These are phyloP conservation scores for Melaleuca alternifolia DNA, from an alignment of 345 rosid genomes.

Conservation along the genomic window DNA sequence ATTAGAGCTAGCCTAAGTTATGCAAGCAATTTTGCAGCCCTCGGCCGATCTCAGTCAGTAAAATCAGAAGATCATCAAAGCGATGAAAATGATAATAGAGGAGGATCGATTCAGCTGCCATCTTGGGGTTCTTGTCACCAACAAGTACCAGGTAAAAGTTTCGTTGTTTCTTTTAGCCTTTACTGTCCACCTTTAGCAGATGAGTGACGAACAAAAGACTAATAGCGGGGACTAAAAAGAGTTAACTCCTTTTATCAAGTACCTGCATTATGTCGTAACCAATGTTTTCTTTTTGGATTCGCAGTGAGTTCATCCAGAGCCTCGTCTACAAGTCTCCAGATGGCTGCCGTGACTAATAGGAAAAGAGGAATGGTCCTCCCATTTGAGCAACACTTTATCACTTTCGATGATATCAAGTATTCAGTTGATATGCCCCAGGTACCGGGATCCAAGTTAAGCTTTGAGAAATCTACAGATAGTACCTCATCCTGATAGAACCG, in stretches of 20 bases:
- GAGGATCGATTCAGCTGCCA: slow-evolving; percentile 19
- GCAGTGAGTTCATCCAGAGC: background rate
- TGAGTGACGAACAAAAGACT: background rate
- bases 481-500: background rate
- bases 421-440: slow-evolving; percentile 60
- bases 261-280: background rate
- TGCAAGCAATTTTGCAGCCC: slow-evolving; percentile 26
- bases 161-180: background rate
- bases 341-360: background rate
- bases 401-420: slow-evolving; percentile 35
- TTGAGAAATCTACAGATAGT: background rate
- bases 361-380: slow-evolving; percentile 60
- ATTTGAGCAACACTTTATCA: slow-evolving; percentile 38
- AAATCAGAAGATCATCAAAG: slow-evolving; percentile 29
- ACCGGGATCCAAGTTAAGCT: background rate
- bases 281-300: background rate
- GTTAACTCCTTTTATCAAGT: background rate
- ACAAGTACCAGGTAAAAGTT: slow-evolving; percentile 5
- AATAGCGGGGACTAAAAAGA: background rate
- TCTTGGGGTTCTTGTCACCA: slow-evolving; percentile 2
- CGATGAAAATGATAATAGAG: slow-evolving; percentile 8
- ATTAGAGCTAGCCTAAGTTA: background rate
- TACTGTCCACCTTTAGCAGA: background rate
- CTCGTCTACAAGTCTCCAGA: background rate
- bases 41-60: slow-evolving; percentile 38